Evolutionary conservation across 108 stramenopile species (phyloP).

Genomic region (Skeletonema marinoi): DNA sequence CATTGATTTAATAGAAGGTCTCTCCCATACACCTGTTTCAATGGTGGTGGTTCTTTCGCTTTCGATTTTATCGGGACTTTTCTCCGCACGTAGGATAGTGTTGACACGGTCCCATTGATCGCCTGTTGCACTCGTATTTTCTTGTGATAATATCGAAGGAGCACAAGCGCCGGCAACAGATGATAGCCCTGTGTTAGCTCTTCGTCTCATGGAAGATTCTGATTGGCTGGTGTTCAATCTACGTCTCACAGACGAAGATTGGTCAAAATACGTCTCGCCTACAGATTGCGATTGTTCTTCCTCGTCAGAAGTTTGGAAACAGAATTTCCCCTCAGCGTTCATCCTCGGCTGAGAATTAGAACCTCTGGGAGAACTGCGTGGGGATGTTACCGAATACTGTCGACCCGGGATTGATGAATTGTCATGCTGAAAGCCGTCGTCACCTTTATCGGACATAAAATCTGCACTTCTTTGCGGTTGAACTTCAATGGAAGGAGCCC

Average conservation of each 20-base stretch:
- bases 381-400: not conserved
- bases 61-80: constrained; percentile 8
- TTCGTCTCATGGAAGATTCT: constrained; percentile 38
- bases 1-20: constrained; percentile 29
- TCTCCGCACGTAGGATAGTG: constrained; percentile 26
- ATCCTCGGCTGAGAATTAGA: constrained; percentile 20
- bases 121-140: not conserved
- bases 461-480: not conserved
- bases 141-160: not conserved
- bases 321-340: constrained; percentile 43
- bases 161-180: not conserved
- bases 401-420: not conserved
- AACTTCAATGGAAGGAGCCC: not conserved
- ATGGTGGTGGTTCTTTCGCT: constrained; percentile 17
- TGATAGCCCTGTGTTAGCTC: constrained; percentile 37
- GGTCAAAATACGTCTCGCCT: not conserved
- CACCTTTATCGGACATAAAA: not conserved
- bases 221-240: not conserved
- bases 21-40: constrained; percentile 47
- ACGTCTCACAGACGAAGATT: not conserved
- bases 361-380: not conserved
- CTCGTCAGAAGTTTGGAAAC: constrained; percentile 31
- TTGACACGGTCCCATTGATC: constrained; percentile 54
- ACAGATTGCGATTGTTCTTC: constrained; percentile 4
- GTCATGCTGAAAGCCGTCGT: not conserved